Base-by-base conservation (phyloP, 768 basidiomycete species). In the Paxillus rubicundulus region DNA sequence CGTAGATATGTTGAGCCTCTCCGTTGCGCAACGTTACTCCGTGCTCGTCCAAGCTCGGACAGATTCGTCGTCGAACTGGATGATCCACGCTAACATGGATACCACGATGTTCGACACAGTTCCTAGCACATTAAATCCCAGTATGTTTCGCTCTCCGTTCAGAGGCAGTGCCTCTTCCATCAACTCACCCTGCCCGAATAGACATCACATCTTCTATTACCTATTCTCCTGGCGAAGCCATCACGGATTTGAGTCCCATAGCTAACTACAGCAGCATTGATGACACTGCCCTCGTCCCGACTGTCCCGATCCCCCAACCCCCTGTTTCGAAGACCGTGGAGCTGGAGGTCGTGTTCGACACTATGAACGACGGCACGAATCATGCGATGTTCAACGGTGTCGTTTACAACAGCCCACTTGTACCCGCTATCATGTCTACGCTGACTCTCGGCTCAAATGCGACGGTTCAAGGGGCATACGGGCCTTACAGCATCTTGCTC, bases 11-110 rank as follows among this genome's bases (percentile, higher is more conserved):
- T 61, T 98, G 45, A 78, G 82, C 39, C 52, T 98, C 51, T 78
- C 91, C 13, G 92, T 88, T 28, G 94, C 94, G 0, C 96, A 98
- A 69, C 84, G 96, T 17, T 97, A 96, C 70, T 95, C 94, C 0
- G 76, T 99, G 37, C 83, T 98, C 30, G 91, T 99, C 47, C 87
- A 86, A 10, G 95, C 96, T 9, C 82, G 87, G 44, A 95, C 95
- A 69, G 89, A 93, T 57, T 88, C 86, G 0, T 72, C 79, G 2
- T 74, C 80, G 18, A 97, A 99, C 75, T 98, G 86, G 85, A 83
- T 82, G 46, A 83, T 99, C 53, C 90, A 93, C 63, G 88, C 89
- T 5, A 90, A 94, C 74, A 91, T 98, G 82, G 91, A 95, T 65
- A 80, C 80, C 0, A 74, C 73, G 55, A 96, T 95, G 93, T 98